Percentiles rank a stretch among this genome's conserved stretches.
These are phyloP conservation scores for Larix kaempferi DNA, from an alignment of 75 land plant genomes.

Conservation along the genomic window DNA sequence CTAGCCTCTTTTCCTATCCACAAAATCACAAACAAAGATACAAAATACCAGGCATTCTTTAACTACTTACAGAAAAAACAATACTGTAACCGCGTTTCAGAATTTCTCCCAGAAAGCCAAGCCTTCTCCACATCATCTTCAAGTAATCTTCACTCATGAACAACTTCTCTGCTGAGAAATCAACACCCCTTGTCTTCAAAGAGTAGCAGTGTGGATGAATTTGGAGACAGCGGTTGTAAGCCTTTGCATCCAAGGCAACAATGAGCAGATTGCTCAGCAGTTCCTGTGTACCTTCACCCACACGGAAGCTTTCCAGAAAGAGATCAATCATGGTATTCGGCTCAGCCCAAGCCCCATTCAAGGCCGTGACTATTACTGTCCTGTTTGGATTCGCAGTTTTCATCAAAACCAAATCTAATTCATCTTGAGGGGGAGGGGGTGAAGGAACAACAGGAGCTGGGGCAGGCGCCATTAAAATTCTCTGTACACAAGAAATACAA, in stretches of 20 bases:
- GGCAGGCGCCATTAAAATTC: neutral
- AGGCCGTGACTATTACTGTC: conserved; percentile 36
- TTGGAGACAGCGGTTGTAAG: conserved; percentile 9
- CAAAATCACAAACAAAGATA: no score
- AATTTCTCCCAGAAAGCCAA: conserved; percentile 16
- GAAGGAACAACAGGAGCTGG: neutral
- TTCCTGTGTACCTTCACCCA: conserved; percentile 24
- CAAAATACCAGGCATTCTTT: no score
- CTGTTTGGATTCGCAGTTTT: conserved; percentile 23
- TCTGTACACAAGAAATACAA: neutral
- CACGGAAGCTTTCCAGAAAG: conserved; percentile 36
- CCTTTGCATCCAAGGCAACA: conserved; percentile 29
- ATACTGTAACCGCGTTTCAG: conserved; percentile 8
- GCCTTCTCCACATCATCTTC: conserved; percentile 90
- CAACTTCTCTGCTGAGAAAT: conserved; percentile 12
- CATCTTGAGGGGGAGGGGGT: neutral
- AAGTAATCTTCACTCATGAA: conserved; percentile 49
- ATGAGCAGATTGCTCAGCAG: conserved; percentile 31
- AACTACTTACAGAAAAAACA: conserved; percentile 9
- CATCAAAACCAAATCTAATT: conserved; percentile 12
- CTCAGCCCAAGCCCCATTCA: conserved; percentile 44
- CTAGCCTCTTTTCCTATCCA: no score
- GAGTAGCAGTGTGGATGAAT: conserved; percentile 12
- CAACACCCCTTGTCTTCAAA: neutral
- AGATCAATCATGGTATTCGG: conserved; percentile 34